Conservation (phyloP, 768 basidiomycete species). For the Xerocomellus dryophilus region DNA sequence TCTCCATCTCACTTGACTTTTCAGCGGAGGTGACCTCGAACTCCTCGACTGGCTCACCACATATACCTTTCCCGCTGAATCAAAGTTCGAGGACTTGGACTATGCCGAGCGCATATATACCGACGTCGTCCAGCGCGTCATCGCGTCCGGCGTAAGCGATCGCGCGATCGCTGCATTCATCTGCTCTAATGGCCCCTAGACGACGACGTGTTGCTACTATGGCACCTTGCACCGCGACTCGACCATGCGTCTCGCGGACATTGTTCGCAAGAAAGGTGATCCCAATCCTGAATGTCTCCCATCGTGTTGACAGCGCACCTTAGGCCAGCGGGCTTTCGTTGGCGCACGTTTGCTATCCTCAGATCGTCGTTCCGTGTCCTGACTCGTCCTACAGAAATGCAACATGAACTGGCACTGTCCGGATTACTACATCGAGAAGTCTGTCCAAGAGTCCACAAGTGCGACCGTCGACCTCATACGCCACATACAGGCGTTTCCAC, state of each 20-base stretch:
- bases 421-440: conserved; percentile 65
- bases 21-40: conserved; percentile 79
- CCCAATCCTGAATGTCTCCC: not conserved
- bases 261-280: conserved; percentile 60
- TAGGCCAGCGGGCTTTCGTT: conserved; percentile 83
- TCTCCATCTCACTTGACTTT: conserved; percentile 4
- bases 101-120: conserved; percentile 72
- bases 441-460: conserved; percentile 52
- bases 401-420: conserved; percentile 61
- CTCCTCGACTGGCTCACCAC: conserved; percentile 85
- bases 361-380: not conserved
- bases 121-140: conserved; percentile 64
- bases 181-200: conserved; percentile 39
- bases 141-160: conserved; percentile 70
- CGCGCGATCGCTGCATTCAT: not conserved
- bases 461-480: conserved; percentile 64
- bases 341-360: conserved; percentile 52
- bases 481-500: conserved; percentile 60
- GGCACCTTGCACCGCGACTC: conserved; percentile 77
- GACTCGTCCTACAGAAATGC: conserved; percentile 29
- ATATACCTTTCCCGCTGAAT: conserved; percentile 87
- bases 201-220: conserved; percentile 93
- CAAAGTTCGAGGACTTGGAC: conserved; percentile 61
- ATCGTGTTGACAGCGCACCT: conserved; percentile 7
- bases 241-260: conserved; percentile 78